phyloP scores from a whole-genome alignment of 441 rosid species.

The Pelargonium citronellum region DNA sequence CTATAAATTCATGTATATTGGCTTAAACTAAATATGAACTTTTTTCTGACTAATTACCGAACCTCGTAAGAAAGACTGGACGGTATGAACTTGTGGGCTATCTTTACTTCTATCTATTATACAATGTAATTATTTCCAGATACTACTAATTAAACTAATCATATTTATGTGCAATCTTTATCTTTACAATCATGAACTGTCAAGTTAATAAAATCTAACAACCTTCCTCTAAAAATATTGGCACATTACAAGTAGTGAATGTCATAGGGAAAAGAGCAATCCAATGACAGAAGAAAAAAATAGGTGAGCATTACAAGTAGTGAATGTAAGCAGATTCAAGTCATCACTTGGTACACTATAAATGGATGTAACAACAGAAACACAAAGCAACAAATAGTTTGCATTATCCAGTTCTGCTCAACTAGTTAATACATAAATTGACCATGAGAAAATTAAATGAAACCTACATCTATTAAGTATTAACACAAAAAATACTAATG shows the following conservation, averaged over 20 bases:
- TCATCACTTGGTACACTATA: neutral
- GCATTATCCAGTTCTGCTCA: constrained; percentile 1
- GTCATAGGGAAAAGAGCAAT: neutral
- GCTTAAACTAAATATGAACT: neutral
- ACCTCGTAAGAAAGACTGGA: neutral
- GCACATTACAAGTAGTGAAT: too few species aligned
- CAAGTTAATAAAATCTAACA: neutral
- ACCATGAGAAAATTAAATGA: neutral
- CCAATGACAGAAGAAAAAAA: neutral
- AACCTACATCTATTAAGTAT: neutral
- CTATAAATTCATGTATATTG: too few species aligned
- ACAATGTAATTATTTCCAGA: neutral
- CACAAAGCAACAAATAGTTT: constrained; percentile 12
- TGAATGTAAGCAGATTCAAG: neutral
- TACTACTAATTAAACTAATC: neutral
- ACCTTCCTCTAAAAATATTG: neutral
- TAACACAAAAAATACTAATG: constrained; percentile 13
- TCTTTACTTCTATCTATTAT: neutral
- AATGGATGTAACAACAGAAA: neutral
- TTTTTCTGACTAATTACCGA: neutral
- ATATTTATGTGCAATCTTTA: neutral
- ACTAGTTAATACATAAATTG: constrained; percentile 4
- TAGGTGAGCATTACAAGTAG: neutral
- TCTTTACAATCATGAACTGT: neutral
- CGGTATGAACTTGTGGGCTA: neutral